Evolutionary conservation across 2,329 filamentous ascomycete genomes (phyloP), one percentile per base, ranked within the genome.

Genomic region (Hymenoscyphus fructigenus): DNA sequence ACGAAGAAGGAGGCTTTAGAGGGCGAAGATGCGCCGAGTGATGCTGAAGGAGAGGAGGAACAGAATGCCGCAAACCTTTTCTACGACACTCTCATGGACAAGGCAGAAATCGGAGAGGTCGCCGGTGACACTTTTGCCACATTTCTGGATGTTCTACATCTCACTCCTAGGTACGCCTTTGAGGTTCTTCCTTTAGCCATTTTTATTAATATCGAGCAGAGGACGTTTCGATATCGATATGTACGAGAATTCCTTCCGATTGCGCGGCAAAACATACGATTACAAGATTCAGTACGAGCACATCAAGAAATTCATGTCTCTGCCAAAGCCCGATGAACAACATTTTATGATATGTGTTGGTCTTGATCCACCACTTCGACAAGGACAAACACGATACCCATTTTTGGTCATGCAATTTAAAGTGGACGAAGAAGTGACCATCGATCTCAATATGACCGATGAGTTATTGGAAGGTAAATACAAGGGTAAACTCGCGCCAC

Each of bases 331-430:
- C n/a, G 95, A 99, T 77, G 95, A 99, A 71, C 87, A 95, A 72
- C 95, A 99, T 77, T 93, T 91, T 70, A 90, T 99, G 82, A 92
- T 99, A 70, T 94, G 92, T 68, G 90, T 99, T 70, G 95, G 96
- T 62, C 84, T 99, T 41, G 95, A 99, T 74, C 95, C 95, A 28
- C 95, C 95, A 41, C 85, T 99, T 68, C 91, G 96, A 68, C 95
- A 99, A 81, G 95, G 95, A 72, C 95, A 99, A 80, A 99, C 95
- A 12, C 87, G 95, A 74, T 99, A 99, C 77, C 95, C 95, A 9
- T 99, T 99, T 82, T 84, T 99, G 69, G 95, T 99, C 61, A 99
- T 99, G 94, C 95, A 99, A 75, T 92, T 97, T 78, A 98, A 98
- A 84, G 89, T 93, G 72, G 95, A 99, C 72, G 95, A 99, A 75